Conservation (phyloP, 257 asterid species). For the Solanum pinnatisectum region DNA sequence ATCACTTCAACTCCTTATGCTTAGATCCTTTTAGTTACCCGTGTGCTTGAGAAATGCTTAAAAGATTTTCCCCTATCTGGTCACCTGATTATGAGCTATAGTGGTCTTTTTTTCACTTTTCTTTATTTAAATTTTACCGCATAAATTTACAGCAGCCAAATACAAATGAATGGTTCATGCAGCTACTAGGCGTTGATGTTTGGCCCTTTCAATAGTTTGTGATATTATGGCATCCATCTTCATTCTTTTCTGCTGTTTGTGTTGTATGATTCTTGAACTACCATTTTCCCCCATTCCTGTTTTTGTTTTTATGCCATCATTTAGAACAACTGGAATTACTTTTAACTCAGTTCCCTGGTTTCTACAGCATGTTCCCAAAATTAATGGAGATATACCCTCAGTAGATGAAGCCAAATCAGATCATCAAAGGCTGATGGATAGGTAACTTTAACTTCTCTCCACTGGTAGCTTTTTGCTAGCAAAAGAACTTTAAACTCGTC, state of each 20-base stretch:
- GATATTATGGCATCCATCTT: neutral
- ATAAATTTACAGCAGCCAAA: neutral
- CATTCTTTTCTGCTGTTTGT: neutral
- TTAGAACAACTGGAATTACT: neutral
- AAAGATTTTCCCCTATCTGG: neutral
- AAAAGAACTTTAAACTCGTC: neutral
- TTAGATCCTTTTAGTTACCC: neutral
- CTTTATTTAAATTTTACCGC: neutral
- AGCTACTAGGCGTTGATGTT: neutral
- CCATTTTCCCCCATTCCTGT: neutral
- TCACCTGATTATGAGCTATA: neutral
- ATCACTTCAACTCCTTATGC: neutral
- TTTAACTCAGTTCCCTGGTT: neutral
- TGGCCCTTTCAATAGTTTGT: neutral
- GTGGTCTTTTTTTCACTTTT: neutral
- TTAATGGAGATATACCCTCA: constrained; percentile 84
- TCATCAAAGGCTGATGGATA: constrained; percentile 65
- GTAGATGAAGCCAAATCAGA: constrained; percentile 79
- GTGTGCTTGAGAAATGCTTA: neutral
- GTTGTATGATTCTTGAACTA: neutral
- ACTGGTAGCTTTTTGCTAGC: neutral
- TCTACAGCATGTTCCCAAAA: constrained; percentile 71
- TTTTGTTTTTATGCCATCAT: neutral
- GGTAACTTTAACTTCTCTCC: constrained; percentile 29
- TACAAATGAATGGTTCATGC: neutral